Base-by-base conservation (phyloP, 2,329 filamentous ascomycete genomes). In the Cytospora mali region DNA sequence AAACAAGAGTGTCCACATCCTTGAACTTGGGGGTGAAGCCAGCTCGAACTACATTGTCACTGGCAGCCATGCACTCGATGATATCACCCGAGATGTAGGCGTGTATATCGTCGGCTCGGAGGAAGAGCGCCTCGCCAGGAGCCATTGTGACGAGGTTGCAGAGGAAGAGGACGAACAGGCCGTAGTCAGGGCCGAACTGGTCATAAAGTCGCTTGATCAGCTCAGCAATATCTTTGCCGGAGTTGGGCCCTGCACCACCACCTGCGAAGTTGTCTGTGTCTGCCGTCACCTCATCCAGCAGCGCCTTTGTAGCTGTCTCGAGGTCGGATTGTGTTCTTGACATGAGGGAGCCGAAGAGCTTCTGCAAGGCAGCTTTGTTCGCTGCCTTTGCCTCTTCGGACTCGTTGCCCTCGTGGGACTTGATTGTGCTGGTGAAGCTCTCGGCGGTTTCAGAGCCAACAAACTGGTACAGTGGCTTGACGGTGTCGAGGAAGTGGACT, bases 21-120 rank as follows among this genome's bases (percentile, higher is more conserved):
- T 98, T 97, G 84, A 97, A 99, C 75, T 99, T 99, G 61, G 95
- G 95, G 0, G 95, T 99, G 77, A 99, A 95, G 50, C 95, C 95
- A 0, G 95, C 95, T 61, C 95, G 92, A 57, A 99, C 93, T 39
- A 99, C 95, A 69, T 99, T 99, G 83, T 99, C 95, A n/a, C 92
- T 96, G 10, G 92, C 90, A 0, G 95, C 95, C 95, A 99, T 99
- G 81, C 95, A 99, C 78, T 99, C 95, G 74, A 99, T 93, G 69
- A 99, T 97, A 72, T 99, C 94, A 64, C 92, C 92, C 3, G 89
- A 92, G 50, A 96, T 79, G 76, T 99, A 99, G 55, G 95, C 95
- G 75, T 99, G 95, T 70, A 98, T 98, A 72, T 98, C 95, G 72
- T 99, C 94, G 7, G 95, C 95, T 71, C 92, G 92, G 39, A 99